Evolutionary conservation across 1,139 yeast genomes (phyloP).

Genomic region (Candida anutae): DNA sequence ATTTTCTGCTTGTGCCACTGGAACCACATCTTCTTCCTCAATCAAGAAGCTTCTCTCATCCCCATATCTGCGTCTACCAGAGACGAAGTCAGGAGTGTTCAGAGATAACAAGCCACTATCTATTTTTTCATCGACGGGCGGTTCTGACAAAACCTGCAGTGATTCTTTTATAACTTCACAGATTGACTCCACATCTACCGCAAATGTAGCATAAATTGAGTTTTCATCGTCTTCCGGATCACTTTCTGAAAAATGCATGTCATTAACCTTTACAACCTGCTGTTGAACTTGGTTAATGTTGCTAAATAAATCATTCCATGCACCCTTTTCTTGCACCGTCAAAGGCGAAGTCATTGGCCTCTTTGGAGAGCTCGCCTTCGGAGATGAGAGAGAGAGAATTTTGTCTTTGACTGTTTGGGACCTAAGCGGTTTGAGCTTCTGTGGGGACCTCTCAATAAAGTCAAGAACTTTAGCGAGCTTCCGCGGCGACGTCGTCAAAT

Average conservation of each 20-base stretch:
- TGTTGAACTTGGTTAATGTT: constrained; percentile 8
- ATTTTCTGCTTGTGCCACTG: constrained; percentile 2
- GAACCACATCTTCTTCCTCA: too few relatives aligned
- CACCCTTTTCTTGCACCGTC: constrained; percentile 9
- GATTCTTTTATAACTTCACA: too few relatives aligned
- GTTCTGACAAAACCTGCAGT: too few relatives aligned
- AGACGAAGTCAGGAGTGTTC: background rate
- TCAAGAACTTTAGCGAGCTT: constrained; percentile 10
- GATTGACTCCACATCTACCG: too few relatives aligned
- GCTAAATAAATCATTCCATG: constrained; percentile 17
- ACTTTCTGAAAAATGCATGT: background rate
- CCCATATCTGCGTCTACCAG: constrained; percentile 9
- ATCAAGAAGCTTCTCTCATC: constrained; percentile 16
- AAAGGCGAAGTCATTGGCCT: constrained; percentile 1
- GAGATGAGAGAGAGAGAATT: background rate
- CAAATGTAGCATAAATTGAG: background rate
- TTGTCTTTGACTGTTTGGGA: background rate
- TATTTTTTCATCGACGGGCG: background rate
- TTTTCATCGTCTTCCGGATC: background rate
- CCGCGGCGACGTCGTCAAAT: constrained; percentile 14
- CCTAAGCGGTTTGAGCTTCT: background rate
- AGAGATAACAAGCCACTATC: background rate
- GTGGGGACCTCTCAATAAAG: constrained; percentile 3
- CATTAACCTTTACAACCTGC: background rate
- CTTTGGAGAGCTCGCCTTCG: constrained; percentile 2